Evolutionary conservation across 345 rosid genomes (phyloP), one percentile per base, ranked within the genome.

Genomic region (Aquilaria yunnanensis): DNA sequence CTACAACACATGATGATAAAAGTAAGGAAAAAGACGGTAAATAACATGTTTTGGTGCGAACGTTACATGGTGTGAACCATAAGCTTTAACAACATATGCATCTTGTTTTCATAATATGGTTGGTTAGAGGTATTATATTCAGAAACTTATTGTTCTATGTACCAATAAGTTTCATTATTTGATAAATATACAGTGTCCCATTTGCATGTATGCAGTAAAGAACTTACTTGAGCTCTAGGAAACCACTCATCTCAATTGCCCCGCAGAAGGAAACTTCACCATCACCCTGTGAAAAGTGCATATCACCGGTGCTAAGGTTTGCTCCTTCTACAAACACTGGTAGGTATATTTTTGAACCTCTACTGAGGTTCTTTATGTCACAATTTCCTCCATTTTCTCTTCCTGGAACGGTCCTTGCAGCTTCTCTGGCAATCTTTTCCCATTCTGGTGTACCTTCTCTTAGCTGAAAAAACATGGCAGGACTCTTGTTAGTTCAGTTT

Each of bases 231-330:
- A 90, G 96, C 73, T 79, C 92, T 51, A 93, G 77, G 59, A 87
- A 93, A 13, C 98, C 97, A 61, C 97, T 93, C 94, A 66, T 66
- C 77, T 93, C 96, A 3, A 93, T 93, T 52, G 97, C 98, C 1
- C 98, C 97, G 1, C 98, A 93, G 83, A 93, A 84, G 3, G 98
- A 71, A 65, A 93, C 74, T 76, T 93, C 98, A 54, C 97, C 98
- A 69, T 90, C 98, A 13, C 97, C 98, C 81, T 90, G 94, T 10
- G 98, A 93, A 62, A 89, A 93, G 72, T 93, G 98, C 98, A 93
- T 93, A 47, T 93, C 97, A 86, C 98, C 97, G 0, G 96, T 86
- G 56, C 97, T 93, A 60, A 93, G 74, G 60, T 89, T 89, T 41
- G 97, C 98, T 30, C 96, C 96, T 52, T 89, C 98, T 2, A 93